Evolutionary conservation across 164 flowering plant genomes (phyloP).

Genomic region (Paratinospora sagittata): DNA sequence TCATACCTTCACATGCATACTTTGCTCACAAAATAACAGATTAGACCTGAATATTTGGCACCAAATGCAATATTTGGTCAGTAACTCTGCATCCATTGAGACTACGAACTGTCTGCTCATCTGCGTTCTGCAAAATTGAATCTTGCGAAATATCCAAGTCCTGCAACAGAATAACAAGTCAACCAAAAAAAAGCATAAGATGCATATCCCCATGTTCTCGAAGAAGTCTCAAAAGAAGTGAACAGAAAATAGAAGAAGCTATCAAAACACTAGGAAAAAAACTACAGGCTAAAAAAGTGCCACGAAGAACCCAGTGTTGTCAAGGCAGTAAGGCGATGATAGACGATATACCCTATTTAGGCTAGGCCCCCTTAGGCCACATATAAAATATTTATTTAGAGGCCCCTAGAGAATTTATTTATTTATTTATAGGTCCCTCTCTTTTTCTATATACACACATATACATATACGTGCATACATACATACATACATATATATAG

Average conservation of each 20-base stretch:
- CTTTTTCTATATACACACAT: too few relatives aligned
- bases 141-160: constrained; percentile 86
- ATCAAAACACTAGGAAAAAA: background rate
- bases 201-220: background rate
- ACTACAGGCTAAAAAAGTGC: background rate
- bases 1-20: background rate
- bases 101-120: constrained; percentile 90
- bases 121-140: constrained; percentile 66
- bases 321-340: too few relatives aligned
- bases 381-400: too few relatives aligned
- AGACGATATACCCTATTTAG: too few relatives aligned
- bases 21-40: background rate
- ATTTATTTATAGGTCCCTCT: too few relatives aligned
- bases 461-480: too few relatives aligned
- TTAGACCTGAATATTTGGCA: constrained; percentile 82
- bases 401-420: too few relatives aligned
- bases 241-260: background rate
- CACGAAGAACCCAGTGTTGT: too few relatives aligned
- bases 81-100: constrained; percentile 94
- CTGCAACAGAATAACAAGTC: constrained; percentile 28
- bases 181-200: background rate
- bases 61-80: constrained; percentile 74
- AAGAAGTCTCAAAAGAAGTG: background rate
- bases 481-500: too few relatives aligned
- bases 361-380: too few relatives aligned